Conservation (phyloP, 345 rosid genomes). For the Gossypium stocksii region DNA sequence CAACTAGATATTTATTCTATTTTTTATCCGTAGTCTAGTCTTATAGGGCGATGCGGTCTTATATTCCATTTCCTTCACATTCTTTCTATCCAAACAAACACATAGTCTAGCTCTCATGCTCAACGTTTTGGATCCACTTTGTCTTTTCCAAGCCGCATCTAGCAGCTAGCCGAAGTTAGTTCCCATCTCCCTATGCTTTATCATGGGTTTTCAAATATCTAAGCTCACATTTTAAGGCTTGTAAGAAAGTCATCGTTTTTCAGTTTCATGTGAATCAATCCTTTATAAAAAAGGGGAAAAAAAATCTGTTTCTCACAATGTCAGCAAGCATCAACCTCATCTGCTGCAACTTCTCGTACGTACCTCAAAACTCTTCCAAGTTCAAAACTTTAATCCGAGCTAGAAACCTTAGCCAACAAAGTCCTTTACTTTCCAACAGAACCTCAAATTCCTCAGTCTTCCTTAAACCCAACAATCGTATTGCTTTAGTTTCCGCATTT, state of each 20-base stretch:
- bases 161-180: background rate
- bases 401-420: conserved; percentile 12
- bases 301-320: conserved; percentile 25
- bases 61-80: background rate
- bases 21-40: too few species aligned
- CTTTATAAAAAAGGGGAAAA: background rate
- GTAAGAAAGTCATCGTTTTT: background rate
- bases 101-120: background rate
- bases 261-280: background rate
- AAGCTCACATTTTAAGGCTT: background rate
- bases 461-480: conserved; percentile 17
- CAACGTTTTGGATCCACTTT: background rate
- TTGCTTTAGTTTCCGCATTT: conserved; percentile 5
- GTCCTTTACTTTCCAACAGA: background rate
- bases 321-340: conserved; percentile 36
- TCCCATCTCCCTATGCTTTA: background rate
- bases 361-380: conserved; percentile 29
- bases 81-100: background rate
- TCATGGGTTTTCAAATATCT: background rate
- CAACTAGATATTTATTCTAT: too few species aligned
- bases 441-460: conserved; percentile 20
- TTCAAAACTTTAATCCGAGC: conserved; percentile 18
- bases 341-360: conserved; percentile 48
- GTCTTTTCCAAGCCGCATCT: background rate
- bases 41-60: too few species aligned